Base-by-base conservation (phyloP, 805 yeast species). In the Suhomyces sp. region DNA sequence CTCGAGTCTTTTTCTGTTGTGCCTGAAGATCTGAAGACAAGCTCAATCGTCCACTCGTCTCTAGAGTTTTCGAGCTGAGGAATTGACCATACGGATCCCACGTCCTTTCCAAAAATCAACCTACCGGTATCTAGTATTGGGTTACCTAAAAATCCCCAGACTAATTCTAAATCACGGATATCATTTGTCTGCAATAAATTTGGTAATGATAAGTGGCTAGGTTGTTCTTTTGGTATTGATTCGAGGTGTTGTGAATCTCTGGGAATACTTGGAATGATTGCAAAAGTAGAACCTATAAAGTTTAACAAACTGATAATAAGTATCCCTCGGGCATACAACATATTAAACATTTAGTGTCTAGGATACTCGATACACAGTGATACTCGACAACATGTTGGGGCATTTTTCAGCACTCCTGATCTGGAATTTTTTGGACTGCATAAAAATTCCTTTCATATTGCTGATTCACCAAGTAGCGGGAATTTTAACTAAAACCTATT, bases 11-110 rank as follows among this genome's bases (percentile, higher is more conserved):
- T 57, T 6, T 53, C 55, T 8, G 57, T 70, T 7, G 33, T n/a
- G 6, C 88, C 88, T 6, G 80, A 65, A 46, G 88, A 81, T 67
- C 94, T 78, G 58, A 87, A 78, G 2, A 86, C 80, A 46, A 81
- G 62, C 58, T 87, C 91, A 8, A 83, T 58, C 0, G 92, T 80
- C 78, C 84, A 83, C 53, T 75, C 79, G 12, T 65, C 55, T 24
- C 55, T 57, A 3, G 67, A 51, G 27, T 60, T 58, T 13, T 57
- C 71, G 48, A 64, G 61, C 8, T 59, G 62, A 9, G 52, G 58
- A 46, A 42, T 63, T 38, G 67, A 70, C 84, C 85, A 80, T 2
- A 84, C 46, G 0, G 81, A 66, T 12, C 87, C 87, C 5, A 75
- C 57, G 3, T 57, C 56, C 13, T 68, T 57, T 6, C 53, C 54